phyloP scores from a whole-genome alignment of 1,284 basidiomycete species.

The Tylopilus sp. region DNA sequence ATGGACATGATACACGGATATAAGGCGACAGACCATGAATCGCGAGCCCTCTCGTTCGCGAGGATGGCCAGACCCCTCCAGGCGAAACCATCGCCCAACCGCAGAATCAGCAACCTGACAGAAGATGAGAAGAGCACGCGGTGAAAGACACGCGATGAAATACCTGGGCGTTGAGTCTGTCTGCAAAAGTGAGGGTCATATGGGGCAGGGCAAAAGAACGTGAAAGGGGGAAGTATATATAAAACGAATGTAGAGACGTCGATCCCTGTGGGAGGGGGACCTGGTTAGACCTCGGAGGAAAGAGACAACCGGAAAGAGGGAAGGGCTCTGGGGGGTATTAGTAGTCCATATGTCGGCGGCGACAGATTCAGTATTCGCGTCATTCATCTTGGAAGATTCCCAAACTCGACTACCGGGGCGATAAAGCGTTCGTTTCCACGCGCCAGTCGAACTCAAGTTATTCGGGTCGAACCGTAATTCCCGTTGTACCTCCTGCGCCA shows the following conservation, averaged over 20 bases:
- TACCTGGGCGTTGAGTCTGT: constrained; percentile 43
- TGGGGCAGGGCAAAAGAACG: constrained; percentile 18
- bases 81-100: constrained; percentile 77
- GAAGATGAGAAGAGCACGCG: not conserved
- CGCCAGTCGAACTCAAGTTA: constrained; percentile 1
- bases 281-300: constrained; percentile 9
- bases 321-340: constrained; percentile 2
- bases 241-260: constrained; percentile 18
- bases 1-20: not conserved
- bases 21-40: constrained; percentile 54
- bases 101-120: constrained; percentile 61
- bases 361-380: constrained; percentile 11
- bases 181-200: constrained; percentile 40
- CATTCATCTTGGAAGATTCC: constrained; percentile 21
- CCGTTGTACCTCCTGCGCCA: too few relatives aligned
- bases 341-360: constrained; percentile 11
- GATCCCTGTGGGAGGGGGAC: constrained; percentile 7
- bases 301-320: not conserved
- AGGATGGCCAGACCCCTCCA: constrained; percentile 79
- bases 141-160: not conserved
- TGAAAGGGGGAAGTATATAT: constrained; percentile 13
- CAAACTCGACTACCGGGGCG: constrained; percentile 20
- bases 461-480: not conserved
- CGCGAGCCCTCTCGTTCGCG: constrained; percentile 72
- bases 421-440: constrained; percentile 24